Percentiles rank a stretch among this genome's conserved stretches.
These are phyloP conservation scores for Fistulinella prunicolor DNA, from an alignment of 768 basidiomycete species.

Conservation along the genomic window DNA sequence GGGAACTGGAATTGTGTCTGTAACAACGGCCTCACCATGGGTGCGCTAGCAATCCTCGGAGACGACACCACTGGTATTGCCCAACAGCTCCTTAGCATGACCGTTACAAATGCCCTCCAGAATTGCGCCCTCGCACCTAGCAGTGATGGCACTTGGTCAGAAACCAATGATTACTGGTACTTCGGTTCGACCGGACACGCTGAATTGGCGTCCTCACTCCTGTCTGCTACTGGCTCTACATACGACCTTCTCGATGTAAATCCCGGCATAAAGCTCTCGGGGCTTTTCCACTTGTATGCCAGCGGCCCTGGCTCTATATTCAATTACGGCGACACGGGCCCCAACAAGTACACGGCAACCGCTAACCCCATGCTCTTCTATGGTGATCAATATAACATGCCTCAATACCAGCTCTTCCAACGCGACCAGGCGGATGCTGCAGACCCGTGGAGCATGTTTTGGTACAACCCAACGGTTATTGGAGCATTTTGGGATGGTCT, in stretches of 20 bases:
- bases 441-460: conserved; percentile 88
- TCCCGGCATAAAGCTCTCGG: conserved; percentile 67
- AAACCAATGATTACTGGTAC: conserved; percentile 95
- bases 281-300: conserved; percentile 87
- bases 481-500: conserved; percentile 93
- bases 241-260: conserved; percentile 72
- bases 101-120: conserved; percentile 67
- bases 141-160: conserved; percentile 86
- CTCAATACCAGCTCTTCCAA: conserved; percentile 82
- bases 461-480: conserved; percentile 80
- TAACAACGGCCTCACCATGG: conserved; percentile 88
- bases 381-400: conserved; percentile 62
- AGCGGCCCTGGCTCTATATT: conserved; percentile 84
- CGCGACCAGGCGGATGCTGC: conserved; percentile 82
- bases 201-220: conserved; percentile 80
- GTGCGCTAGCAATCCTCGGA: conserved; percentile 83
- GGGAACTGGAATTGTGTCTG: conserved; percentile 99
- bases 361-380: conserved; percentile 88
- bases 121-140: conserved; percentile 69
- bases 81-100: conserved; percentile 57
- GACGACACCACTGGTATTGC: conserved; percentile 80
- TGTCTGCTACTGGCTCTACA: conserved; percentile 82
- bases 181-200: conserved; percentile 91
- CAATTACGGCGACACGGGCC: conserved; percentile 59
- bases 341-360: conserved; percentile 94